Evolutionary conservation across 73 alveolate species (phyloP), one percentile per base, ranked within the genome.

Genomic region (Durusdinium trenchii): DNA sequence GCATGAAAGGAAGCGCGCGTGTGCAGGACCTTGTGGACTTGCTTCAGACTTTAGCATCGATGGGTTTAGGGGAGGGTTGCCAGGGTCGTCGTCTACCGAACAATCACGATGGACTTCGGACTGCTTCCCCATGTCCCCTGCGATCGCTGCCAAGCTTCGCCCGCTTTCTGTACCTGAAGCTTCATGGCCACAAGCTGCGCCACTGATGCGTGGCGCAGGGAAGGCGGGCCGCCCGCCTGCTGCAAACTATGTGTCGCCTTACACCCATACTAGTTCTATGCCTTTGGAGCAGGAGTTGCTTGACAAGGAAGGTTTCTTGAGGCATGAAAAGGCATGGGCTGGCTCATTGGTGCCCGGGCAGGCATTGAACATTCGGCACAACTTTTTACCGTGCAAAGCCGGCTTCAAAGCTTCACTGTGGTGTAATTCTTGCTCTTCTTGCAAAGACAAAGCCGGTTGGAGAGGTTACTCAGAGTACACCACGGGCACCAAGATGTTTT

Each of bases 131-230:
- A 23, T 85, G 38, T 26, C 52, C 18, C 94, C 94, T 45, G 64
- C 57, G 7, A 30, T 78, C 0, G 12, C 89, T 45, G 30, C 45
- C 3, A 38, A 6, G 20, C 40, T 78, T 3, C 64, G 9, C 30
- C 43, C 28, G 0, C 42, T 43, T 5, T 16, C 10, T 45, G 89
- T 46, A 12, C 64, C 89, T 6, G 64, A 45, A 16, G 40, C 43
- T 12, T 6, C 47, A 38, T 46, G 89, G 89, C 38, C 84, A 16
- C 38, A 67, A 32, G 84, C 51, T n/a, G 52, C 52, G 10, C 60
- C 87, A 35, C 85, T 52, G 6, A 78, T 78, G 87, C 60, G 46
- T 16, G 87, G 87, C 7, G 87, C 62, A 14, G 62, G 87, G 40
- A 78, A 28, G 6, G 54, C 84, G 9, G 84, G 28, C 52, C 54